phyloP scores from a whole-genome alignment of 2,329 filamentous ascomycete species.

The Chaetomium strumarium region DNA sequence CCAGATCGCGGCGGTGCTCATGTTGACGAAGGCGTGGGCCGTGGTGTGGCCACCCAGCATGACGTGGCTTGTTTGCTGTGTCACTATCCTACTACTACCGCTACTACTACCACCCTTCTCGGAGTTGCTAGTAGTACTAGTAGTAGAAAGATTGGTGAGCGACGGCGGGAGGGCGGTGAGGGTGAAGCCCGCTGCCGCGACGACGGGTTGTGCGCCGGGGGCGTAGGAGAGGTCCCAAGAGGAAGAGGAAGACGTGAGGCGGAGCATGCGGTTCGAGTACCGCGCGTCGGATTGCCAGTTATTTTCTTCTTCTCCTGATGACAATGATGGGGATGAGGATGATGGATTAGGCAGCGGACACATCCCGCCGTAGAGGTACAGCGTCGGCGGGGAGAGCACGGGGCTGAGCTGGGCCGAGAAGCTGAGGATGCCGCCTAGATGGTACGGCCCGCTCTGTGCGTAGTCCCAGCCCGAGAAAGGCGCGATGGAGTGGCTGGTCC shows the following conservation, averaged over 20 bases:
- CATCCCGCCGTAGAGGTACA: slow-evolving; percentile 88
- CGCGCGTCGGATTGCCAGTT: slow-evolving; percentile 63
- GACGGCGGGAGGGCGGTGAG: slow-evolving; percentile 69
- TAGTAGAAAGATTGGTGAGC: slow-evolving; percentile 50
- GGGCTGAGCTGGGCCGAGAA: slow-evolving; percentile 60
- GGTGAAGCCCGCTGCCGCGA: slow-evolving; percentile 81
- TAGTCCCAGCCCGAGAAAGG: slow-evolving; percentile 18
- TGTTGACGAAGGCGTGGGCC: slow-evolving; percentile 78
- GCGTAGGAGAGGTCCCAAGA: slow-evolving; percentile 34
- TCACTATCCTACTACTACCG: slow-evolving; percentile 43
- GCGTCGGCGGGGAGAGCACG: slow-evolving; percentile 44
- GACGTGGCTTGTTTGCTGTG: slow-evolving; percentile 72
- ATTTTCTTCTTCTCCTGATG: too few species aligned
- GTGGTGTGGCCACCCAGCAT: slow-evolving; percentile 87
- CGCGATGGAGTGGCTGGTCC: slow-evolving; percentile 30
- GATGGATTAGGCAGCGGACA: slow-evolving; percentile 53
- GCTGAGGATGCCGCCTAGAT: slow-evolving; percentile 52
- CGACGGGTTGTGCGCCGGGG: slow-evolving; percentile 58
- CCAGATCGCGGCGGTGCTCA: slow-evolving; percentile 84
- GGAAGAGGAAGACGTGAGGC: slow-evolving; percentile 44
- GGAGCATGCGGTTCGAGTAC: slow-evolving; percentile 77
- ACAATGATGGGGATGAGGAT: slow-evolving; percentile 5
- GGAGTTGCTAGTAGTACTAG: not conserved
- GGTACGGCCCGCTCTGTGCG: slow-evolving; percentile 39
- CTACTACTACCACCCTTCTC: slow-evolving; percentile 29